A percentile compares a stretch with the other conserved stretches of the same genome.
These are phyloP conservation scores for Epichloe sp. DNA, from an alignment of 2,329 filamentous ascomycete species.

Conservation along the genomic window DNA sequence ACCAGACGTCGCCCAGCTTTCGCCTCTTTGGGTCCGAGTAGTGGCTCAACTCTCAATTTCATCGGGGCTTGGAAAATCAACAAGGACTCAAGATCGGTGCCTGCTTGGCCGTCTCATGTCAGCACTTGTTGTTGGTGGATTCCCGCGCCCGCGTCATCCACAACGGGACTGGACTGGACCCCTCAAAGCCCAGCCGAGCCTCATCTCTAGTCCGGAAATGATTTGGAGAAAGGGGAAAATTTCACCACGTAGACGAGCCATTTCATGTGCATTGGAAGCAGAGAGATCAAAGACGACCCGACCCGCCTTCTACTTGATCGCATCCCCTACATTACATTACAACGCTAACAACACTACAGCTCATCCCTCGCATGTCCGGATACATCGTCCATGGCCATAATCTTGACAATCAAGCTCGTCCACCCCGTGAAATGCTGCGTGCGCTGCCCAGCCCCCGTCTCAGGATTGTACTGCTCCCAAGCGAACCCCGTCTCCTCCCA, in stretches of 20 bases:
- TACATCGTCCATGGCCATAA: slow-evolving; percentile 85
- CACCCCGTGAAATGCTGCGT: slow-evolving; percentile 98
- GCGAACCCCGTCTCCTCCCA: slow-evolving; percentile 92
- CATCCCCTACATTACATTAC: no score
- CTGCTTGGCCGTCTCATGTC: background rate
- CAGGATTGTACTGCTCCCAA: slow-evolving; percentile 96
- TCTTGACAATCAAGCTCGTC: slow-evolving; percentile 96
- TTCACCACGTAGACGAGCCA: background rate
- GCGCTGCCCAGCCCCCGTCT: slow-evolving; percentile 83
- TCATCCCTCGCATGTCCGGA: slow-evolving; percentile 29
- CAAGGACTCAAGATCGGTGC: background rate
- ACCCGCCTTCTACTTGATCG: no score
- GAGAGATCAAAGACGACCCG: no score
- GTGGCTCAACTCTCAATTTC: background rate
- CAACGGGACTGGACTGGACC: background rate
- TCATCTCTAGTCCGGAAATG: no score
- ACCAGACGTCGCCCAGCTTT: no score
- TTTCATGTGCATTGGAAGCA: no score
- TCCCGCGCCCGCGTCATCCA: background rate
- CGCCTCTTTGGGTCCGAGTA: no score
- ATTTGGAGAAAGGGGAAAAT: background rate
- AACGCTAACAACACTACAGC: slow-evolving; percentile 22
- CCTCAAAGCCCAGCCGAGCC: no score
- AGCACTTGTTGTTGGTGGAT: background rate
- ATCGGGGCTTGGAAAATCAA: background rate